Base-by-base conservation (phyloP, 345 rosid genomes). In the Anastatica hierochuntica region DNA sequence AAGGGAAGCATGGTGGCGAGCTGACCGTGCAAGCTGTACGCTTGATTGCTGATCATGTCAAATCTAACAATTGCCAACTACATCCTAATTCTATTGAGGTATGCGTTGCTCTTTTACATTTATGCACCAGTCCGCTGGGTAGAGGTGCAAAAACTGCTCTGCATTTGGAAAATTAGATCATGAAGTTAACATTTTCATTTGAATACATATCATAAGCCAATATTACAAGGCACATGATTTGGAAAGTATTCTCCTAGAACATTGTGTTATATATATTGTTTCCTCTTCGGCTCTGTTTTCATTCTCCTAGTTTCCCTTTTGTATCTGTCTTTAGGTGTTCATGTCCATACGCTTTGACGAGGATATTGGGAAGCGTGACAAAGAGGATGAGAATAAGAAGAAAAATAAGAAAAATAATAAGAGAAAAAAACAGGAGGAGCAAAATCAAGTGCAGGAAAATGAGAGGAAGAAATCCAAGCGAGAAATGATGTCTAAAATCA, bases 41-140 rank as follows among this genome's bases (percentile, higher is more conserved):
- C 42, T 66, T 83, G 69, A 88, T 92, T 64, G 97, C 99, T 63
- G 70, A 72, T 60, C 81, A 70, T 51, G 97, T 92, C 47, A 92
- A 88, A 72, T 70, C 69, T 48, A 67, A 71, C 57, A 61, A 82
- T 72, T 92, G 97, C 52, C 97, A 83, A 49, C 70, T 88, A 81
- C 99, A 85, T 79, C 94, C 97, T 30, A 86, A 83, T 66, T 70
- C 88, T 56, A 54, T 88, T 33, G 94, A 77, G 88, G 97, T 85
- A 74, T 44, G 29, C 11, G 31, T 30, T 52, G 33, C 21, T 29
- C 23, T 43, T 17, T n/a, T n/a, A n/a, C n/a, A 44, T 59, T 31
- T 41, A 33, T 46, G 19, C 40, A 43, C 23, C 42, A 43, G 5
- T 27, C 51, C 6, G 4, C 39, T 49, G 31, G 7, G 29, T 48